phyloP scores from a whole-genome alignment of 768 basidiomycete genomes.

The Amanita rubescens region DNA sequence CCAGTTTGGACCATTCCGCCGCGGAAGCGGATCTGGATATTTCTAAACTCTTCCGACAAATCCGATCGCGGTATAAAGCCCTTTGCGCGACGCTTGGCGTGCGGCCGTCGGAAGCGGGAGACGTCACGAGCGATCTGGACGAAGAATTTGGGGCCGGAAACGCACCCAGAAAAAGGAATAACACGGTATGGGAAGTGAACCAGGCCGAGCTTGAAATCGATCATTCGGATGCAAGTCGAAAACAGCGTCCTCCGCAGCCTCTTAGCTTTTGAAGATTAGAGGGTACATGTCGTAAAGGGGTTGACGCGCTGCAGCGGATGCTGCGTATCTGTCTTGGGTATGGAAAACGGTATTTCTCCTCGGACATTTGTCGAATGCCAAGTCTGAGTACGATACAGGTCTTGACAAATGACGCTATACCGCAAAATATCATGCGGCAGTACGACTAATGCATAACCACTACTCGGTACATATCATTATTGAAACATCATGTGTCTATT shows the following conservation, averaged over 20 bases:
- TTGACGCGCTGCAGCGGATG: too few relatives aligned
- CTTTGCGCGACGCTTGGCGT: slow-evolving; percentile 81
- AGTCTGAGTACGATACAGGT: too few relatives aligned
- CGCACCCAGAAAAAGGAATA: not conserved
- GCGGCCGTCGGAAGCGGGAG: slow-evolving; percentile 20
- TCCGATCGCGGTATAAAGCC: slow-evolving; percentile 80
- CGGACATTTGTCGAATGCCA: too few relatives aligned
- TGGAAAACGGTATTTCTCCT: too few relatives aligned
- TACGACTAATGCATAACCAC: too few relatives aligned
- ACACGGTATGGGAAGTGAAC: not conserved
- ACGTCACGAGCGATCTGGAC: not conserved
- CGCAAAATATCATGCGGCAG: too few relatives aligned
- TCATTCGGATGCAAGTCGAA: not conserved
- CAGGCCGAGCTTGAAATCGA: not conserved
- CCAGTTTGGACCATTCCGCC: slow-evolving; percentile 27
- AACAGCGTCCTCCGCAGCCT: slow-evolving; percentile 1
- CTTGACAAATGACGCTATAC: too few relatives aligned
- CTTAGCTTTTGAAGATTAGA: slow-evolving; percentile 2
- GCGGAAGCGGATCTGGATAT: slow-evolving; percentile 50
- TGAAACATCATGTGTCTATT: not conserved
- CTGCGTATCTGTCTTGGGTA: too few relatives aligned
- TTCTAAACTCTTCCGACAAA: slow-evolving; percentile 68
- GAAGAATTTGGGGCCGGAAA: not conserved
- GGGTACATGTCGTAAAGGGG: not conserved
- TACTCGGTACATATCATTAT: too few relatives aligned